Percentiles rank a stretch among this genome's conserved stretches.
phyloP scores from a whole-genome alignment of 78 protist genomes.

The Dictyostelium intermedium region DNA sequence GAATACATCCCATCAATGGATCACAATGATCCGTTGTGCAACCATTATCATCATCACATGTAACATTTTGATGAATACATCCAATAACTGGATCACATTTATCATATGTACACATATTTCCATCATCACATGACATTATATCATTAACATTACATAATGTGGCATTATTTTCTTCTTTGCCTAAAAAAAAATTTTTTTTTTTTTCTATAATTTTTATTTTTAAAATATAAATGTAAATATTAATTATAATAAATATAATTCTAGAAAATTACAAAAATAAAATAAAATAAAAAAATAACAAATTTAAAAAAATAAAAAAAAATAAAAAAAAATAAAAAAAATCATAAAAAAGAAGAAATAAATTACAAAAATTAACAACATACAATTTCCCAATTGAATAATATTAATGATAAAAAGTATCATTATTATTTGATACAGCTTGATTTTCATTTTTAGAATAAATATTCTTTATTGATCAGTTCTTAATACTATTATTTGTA shows the following conservation, averaged over 20 bases:
- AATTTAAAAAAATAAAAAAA: too few species aligned
- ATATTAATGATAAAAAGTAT: not conserved
- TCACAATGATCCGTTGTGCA: slow-evolving; percentile 35
- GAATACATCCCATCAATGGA: not conserved
- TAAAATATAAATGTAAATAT: too few species aligned
- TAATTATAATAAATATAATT: too few species aligned
- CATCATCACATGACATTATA: slow-evolving; percentile 42
- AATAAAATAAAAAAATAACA: too few species aligned
- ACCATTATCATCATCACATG: slow-evolving; percentile 45
- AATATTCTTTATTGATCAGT: not conserved
- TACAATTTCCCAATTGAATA: not conserved
- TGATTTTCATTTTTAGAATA: not conserved
- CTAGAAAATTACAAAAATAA: too few species aligned
- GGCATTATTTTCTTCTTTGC: not conserved
- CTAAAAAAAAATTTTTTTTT: not conserved
- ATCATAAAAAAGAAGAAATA: too few species aligned
- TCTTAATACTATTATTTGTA: not conserved
- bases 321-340: too few species aligned
- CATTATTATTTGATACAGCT: not conserved
- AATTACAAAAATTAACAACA: not conserved
- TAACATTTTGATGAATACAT: not conserved
- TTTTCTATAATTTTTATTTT: too few species aligned
- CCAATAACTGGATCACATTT: slow-evolving; percentile 16
- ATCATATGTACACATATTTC: slow-evolving; percentile 44
- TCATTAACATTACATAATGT: not conserved